Conservation (phyloP, 148 eudicot genomes). For the Diospyros lotus region DNA sequence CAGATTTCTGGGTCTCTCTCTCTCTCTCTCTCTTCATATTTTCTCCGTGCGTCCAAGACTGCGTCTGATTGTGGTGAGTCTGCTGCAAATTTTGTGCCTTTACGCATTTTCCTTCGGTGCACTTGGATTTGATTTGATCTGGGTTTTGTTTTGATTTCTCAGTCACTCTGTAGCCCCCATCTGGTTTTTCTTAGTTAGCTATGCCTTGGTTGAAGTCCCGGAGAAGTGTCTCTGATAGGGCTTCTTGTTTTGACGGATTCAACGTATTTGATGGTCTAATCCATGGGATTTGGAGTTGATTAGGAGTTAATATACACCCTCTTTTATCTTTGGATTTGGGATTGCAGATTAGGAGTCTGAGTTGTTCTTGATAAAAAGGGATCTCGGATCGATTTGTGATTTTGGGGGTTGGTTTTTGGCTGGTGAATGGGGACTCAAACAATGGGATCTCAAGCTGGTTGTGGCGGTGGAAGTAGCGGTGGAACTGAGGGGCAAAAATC, state of each 20-base stretch:
- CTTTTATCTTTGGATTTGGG: slow-evolving; percentile 8
- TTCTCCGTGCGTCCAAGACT: too few relatives aligned
- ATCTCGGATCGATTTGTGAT: slow-evolving; percentile 20
- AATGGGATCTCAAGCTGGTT: slow-evolving; percentile 83
- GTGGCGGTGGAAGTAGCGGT: slow-evolving; percentile 33
- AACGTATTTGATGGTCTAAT: slow-evolving; percentile 9
- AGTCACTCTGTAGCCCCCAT: neutral
- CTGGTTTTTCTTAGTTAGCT: neutral
- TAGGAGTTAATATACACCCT: too few relatives aligned
- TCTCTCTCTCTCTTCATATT: neutral
- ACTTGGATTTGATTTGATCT: slow-evolving; percentile 13
- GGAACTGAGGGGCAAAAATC: slow-evolving; percentile 36
- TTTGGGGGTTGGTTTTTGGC: slow-evolving; percentile 11
- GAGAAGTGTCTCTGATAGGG: slow-evolving; percentile 9
- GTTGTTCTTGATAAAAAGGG: slow-evolving; percentile 5
- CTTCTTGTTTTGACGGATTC: slow-evolving; percentile 4
- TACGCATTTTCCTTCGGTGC: neutral
- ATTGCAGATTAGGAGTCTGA: slow-evolving; percentile 18
- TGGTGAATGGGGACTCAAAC: slow-evolving; percentile 57
- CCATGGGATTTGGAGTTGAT: too few relatives aligned
- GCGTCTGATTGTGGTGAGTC: slow-evolving; percentile 19
- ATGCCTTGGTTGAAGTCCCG: slow-evolving; percentile 6
- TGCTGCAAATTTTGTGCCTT: neutral
- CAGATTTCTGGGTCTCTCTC: neutral
- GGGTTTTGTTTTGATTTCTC: slow-evolving; percentile 13